A percentile compares a stretch with the other conserved stretches of the same genome.
Evolutionary conservation across 805 yeast species (phyloP).

Genomic region (Lachancea mirantina): DNA sequence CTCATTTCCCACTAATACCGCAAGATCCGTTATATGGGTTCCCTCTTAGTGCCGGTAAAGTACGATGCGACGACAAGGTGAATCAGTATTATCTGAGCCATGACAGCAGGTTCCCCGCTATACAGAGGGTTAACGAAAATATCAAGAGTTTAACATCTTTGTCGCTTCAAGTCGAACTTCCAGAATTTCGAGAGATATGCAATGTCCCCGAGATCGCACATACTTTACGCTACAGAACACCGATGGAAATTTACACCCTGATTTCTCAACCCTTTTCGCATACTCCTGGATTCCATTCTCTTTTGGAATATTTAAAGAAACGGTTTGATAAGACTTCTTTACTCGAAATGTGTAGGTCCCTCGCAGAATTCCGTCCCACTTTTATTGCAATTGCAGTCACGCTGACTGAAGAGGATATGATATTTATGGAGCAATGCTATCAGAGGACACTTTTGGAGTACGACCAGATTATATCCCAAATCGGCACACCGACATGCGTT

Average conservation of each 20-base stretch:
- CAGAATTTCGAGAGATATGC: slow-evolving; percentile 14
- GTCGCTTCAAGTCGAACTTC: slow-evolving; percentile 22
- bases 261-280: slow-evolving; percentile 76
- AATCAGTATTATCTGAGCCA: slow-evolving; percentile 65
- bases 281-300: slow-evolving; percentile 82
- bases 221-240: slow-evolving; percentile 44
- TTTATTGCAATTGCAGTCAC: slow-evolving; percentile 90
- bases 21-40: slow-evolving; percentile 12
- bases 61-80: slow-evolving; percentile 50
- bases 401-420: slow-evolving; percentile 81
- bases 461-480: slow-evolving; percentile 70
- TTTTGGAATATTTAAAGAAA: slow-evolving; percentile 62
- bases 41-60: slow-evolving; percentile 32
- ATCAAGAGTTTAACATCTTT: slow-evolving; percentile 15
- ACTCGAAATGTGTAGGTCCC: slow-evolving; percentile 74
- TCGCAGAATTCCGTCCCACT: slow-evolving; percentile 87
- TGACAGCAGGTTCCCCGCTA: slow-evolving; percentile 52
- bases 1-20: slow-evolving; percentile 29
- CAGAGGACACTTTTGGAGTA: slow-evolving; percentile 87
- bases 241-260: slow-evolving; percentile 71
- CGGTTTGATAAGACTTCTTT: slow-evolving; percentile 66
- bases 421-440: slow-evolving; percentile 93
- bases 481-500: slow-evolving; percentile 91
- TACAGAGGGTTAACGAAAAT: slow-evolving; percentile 29
- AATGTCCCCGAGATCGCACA: slow-evolving; percentile 28